These are phyloP conservation scores for Leccinum huronense DNA, from an alignment of 1,284 basidiomycete species.

Conservation along the genomic window DNA sequence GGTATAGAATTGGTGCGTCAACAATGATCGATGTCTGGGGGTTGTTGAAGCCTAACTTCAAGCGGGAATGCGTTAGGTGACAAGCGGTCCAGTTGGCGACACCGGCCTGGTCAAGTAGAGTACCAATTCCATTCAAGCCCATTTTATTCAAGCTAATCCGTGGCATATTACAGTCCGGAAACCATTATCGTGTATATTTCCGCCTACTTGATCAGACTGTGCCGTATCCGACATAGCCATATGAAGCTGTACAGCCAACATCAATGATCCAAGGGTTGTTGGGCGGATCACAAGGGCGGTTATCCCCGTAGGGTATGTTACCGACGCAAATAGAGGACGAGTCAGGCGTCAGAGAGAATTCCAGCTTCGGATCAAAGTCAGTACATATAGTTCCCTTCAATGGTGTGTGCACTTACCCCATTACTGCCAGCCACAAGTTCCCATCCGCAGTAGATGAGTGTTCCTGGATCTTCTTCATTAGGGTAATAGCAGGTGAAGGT, in stretches of 20 bases:
- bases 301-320: conserved; percentile 11
- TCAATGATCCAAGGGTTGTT: conserved; percentile 21
- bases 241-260: conserved; percentile 14
- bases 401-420: not conserved
- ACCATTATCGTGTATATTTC: not conserved
- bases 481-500: conserved; percentile 19
- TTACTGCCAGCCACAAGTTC: not conserved
- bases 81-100: no score
- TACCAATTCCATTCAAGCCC: not conserved
- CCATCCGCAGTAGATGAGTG: conserved; percentile 15
- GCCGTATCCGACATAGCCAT: conserved; percentile 18
- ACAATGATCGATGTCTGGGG: not conserved
- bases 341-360: conserved; percentile 9
- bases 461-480: conserved; percentile 16
- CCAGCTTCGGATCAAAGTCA: not conserved
- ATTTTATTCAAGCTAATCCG: not conserved
- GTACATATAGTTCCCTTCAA: not conserved
- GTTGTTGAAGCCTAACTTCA: no score
- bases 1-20: not conserved
- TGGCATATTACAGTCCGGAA: not conserved
- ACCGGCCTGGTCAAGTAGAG: no score
- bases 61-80: no score
- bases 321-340: conserved; percentile 14
- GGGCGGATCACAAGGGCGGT: conserved; percentile 10
- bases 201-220: not conserved